Conservation (phyloP, 2,329 filamentous ascomycete genomes). For the Sporothrix globosa region DNA sequence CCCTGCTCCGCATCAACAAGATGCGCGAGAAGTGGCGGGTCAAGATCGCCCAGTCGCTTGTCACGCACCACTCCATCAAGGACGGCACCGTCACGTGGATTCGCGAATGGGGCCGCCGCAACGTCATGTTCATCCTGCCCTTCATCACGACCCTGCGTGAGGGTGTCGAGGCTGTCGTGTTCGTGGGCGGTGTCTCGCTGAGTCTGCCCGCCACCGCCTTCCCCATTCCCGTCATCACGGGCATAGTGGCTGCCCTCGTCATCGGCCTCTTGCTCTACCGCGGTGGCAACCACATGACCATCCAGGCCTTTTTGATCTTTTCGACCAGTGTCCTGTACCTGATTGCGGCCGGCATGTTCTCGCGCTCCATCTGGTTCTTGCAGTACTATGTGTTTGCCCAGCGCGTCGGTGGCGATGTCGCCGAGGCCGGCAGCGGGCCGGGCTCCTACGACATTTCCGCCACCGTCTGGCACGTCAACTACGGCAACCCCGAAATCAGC, state of each 20-base stretch:
- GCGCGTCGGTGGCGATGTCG: slow-evolving; percentile 59
- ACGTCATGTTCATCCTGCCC: slow-evolving; percentile 82
- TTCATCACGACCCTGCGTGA: slow-evolving; percentile 88
- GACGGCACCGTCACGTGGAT: slow-evolving; percentile 47
- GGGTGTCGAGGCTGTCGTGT: slow-evolving; percentile 83
- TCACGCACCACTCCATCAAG: slow-evolving; percentile 49
- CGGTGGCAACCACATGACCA: slow-evolving; percentile 36
- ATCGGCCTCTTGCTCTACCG: slow-evolving; percentile 75
- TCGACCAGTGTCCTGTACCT: slow-evolving; percentile 81
- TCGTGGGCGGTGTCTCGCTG: slow-evolving; percentile 82
- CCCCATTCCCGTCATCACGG: slow-evolving; percentile 74
- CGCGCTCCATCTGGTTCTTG: slow-evolving; percentile 71
- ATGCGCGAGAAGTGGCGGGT: slow-evolving; percentile 85
- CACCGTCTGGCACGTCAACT: slow-evolving; percentile 84
- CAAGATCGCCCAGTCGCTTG: slow-evolving; percentile 74
- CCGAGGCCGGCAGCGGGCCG: slow-evolving; percentile 58
- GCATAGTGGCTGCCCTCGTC: slow-evolving; percentile 65
- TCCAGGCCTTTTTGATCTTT: slow-evolving; percentile 65
- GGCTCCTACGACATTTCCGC: slow-evolving; percentile 77
- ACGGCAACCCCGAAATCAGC: slow-evolving; percentile 73
- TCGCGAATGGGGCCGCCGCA: slow-evolving; percentile 65
- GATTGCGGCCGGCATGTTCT: slow-evolving; percentile 79
- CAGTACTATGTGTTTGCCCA: slow-evolving; percentile 58
- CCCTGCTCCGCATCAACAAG: slow-evolving; percentile 78
- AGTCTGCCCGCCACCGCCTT: slow-evolving; percentile 74